These are phyloP conservation scores for Rutstroemia sp. DNA, from an alignment of 2,329 filamentous ascomycete genomes.

Conservation along the genomic window DNA sequence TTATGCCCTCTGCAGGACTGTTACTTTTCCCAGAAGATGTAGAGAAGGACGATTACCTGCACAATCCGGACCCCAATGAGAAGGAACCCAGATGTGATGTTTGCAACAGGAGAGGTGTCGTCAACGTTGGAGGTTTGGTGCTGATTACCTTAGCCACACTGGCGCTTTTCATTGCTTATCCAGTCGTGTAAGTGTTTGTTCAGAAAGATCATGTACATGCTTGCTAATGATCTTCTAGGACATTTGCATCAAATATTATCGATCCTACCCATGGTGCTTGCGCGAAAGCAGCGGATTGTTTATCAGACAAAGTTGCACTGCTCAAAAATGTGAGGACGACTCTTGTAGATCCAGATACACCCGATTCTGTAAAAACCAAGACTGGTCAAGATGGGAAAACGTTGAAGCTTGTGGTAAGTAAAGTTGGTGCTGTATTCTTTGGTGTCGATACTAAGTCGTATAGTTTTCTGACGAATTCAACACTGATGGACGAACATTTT, in stretches of 20 bases:
- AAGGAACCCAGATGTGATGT: constrained; percentile 56
- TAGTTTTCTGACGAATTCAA: constrained; percentile 69
- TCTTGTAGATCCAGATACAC: constrained; percentile 63
- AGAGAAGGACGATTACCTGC: constrained; percentile 65
- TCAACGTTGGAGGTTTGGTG: constrained; percentile 56
- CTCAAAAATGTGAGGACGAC: constrained; percentile 52
- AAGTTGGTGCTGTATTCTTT: neutral
- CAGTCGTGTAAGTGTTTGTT: constrained; percentile 51
- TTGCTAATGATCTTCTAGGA: constrained; percentile 35
- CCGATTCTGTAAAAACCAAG: constrained; percentile 46
- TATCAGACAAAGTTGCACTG: constrained; percentile 33
- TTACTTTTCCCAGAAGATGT: constrained; percentile 64
- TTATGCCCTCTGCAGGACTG: constrained; percentile 58
- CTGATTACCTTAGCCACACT: constrained; percentile 54
- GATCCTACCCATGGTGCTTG: constrained; percentile 23
- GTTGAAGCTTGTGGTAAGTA: constrained; percentile 52
- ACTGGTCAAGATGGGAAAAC: constrained; percentile 51
- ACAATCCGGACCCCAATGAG: constrained; percentile 62
- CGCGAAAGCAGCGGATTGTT: constrained; percentile 33
- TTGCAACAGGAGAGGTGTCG: constrained; percentile 54
- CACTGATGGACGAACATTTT: constrained; percentile 58
- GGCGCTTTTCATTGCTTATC: constrained; percentile 61
- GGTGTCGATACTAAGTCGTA: constrained; percentile 4
- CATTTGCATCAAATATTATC: constrained; percentile 43
- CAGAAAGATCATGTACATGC: neutral